Base-by-base conservation (phyloP, 768 basidiomycete genomes). In the Tephrocybe sp. region DNA sequence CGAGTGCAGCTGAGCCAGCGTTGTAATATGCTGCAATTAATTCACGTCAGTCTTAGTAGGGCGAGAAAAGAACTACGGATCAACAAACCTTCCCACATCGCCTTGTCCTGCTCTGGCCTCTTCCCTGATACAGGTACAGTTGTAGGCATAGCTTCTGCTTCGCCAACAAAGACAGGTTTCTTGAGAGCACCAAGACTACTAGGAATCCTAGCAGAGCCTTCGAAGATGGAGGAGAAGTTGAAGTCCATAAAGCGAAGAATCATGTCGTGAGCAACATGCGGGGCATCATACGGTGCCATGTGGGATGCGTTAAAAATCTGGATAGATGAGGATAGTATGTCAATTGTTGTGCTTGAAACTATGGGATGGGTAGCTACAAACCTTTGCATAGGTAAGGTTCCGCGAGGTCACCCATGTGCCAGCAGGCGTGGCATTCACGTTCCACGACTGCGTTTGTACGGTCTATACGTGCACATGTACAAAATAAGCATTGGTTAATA, bases 171-270 rank as follows among this genome's bases (percentile, higher is more conserved):
- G 15, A 80, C 59, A 2, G 90, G 86, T 61, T 93, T 90, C n/a
- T 70, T 70, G 28, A 81, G 73, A 7, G 76, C 75, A 11, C 95
- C 97, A 23, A 99, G 76, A 33, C 80, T 82, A 53, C 88, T 92
- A 12, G 92, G 86, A 50, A 95, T 88, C 45, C 71, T 76, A 2
- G 92, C 93, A 0, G 91, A 85, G 26, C 89, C 86, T 20, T 89
- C 93, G 2, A 85, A 74, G 51, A 98, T 79, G 2, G 83, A 78
- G 21, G 86, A 80, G 60, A 96, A 90, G 72, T 98, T 88, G 53
- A 94, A 83, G 45, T 84, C 87, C 86, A 98, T 92, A 74, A 99
- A 99, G 12, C 97, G 90, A 34, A 97, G 82, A 59, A 99, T 96
- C 97, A 98, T 98, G 68, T 99, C 97, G 66, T 98, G 93, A 3